Base-by-base conservation (phyloP, 1,139 yeast genomes). In the Lodderomyces jiufengensis region DNA sequence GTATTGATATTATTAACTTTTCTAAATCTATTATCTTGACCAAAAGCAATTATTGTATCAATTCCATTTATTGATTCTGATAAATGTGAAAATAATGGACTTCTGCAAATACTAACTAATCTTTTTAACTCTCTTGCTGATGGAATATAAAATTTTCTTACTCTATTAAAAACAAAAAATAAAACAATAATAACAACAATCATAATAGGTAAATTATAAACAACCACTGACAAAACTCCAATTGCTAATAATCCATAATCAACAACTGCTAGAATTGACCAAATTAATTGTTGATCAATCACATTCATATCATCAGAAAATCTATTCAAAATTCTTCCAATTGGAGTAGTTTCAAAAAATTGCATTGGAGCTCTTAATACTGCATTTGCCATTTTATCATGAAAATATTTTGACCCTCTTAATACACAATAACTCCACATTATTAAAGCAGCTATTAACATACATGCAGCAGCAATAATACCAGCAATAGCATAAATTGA, bases 311-410 rank as follows among this genome's bases (percentile, higher is more conserved):
- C 68, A 32, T 63, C 64, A 7, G 69, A 49, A 43, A 62, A 64
- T 42, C 70, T 51, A 41, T 63, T 63, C 50, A 62, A 55, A 28
- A 65, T 61, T 42, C 69, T 46, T 1, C 68, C 70, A 25, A 59
- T 49, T 11, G 71, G 71, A 0, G 70, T 64, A 9, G 70, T 64
- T 42, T 65, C 71, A 40, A 64, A 65, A 43, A 64, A 64, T 1
- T 65, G 58, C 71, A 65, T 65, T 21, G 71, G 71, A 2, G 67
- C 53, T 36, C 66, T 53, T 38, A 63, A 51, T 1, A 65, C 59
- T 14, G 58, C 45, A 25, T 43, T 41, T 7, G 66, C 65, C 66
- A 65, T 59, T 13, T 49, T 55, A 36, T 62, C 66, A 41, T 65
- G 71, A 47, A 63, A 61, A 36, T 50, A 46, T 29, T 33, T 52